Conservation (phyloP, 2,329 filamentous ascomycete genomes). For the Lasiodiplodia sp. region DNA sequence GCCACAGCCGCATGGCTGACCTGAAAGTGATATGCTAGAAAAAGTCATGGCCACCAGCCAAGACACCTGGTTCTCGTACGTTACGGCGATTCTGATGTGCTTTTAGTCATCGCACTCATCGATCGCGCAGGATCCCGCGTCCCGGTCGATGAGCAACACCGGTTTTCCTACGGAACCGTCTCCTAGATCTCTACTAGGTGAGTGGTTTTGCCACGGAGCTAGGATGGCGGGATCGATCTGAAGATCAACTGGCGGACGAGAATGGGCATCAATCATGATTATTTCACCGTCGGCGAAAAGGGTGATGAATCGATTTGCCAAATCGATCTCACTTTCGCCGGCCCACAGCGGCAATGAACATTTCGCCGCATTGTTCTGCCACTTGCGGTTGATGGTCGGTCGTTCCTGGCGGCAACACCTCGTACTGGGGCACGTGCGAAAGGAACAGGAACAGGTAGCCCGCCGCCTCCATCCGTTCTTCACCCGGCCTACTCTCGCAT, state of each 20-base stretch:
- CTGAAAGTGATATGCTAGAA: background rate
- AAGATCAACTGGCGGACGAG: background rate
- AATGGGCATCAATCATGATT: too few relatives aligned
- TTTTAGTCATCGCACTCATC: background rate
- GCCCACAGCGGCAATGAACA: background rate
- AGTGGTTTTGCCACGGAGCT: slow-evolving; percentile 1
- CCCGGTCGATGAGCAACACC: background rate
- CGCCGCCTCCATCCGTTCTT: background rate
- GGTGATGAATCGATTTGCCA: too few relatives aligned
- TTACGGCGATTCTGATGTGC: too few relatives aligned
- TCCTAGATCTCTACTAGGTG: background rate
- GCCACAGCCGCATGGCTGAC: background rate
- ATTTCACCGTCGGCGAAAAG: too few relatives aligned
- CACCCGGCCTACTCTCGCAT: background rate
- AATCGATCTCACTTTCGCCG: too few relatives aligned
- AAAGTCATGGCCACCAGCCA: background rate
- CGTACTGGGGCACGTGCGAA: background rate
- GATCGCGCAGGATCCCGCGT: background rate
- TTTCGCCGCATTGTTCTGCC: background rate
- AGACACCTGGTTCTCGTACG: too few relatives aligned
- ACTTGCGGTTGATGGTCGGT: background rate
- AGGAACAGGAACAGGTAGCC: background rate
- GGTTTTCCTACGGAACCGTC: background rate
- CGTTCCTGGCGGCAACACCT: background rate
- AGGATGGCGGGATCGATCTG: background rate